Evolutionary conservation across 495 filamentous ascomycete species (phyloP).

Genomic region (Daldinia caldariorum): DNA sequence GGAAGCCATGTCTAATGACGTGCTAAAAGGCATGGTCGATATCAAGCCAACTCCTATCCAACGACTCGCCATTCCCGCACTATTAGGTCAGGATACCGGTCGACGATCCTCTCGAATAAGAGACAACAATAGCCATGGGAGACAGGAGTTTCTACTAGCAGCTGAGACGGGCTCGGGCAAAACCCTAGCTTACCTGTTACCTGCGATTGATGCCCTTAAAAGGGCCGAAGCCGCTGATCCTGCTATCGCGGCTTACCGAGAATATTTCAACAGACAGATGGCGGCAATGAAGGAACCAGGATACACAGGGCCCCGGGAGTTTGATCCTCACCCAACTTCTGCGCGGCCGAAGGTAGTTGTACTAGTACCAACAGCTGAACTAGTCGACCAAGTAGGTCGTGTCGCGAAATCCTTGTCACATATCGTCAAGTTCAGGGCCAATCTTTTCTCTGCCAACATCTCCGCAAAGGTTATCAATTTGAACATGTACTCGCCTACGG

Average conservation of each 20-base stretch:
- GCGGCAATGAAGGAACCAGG: slow-evolving; percentile 58
- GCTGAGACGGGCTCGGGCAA: slow-evolving; percentile 98
- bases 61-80: slow-evolving; percentile 81
- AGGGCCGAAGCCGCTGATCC: slow-evolving; percentile 72
- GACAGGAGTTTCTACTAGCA: slow-evolving; percentile 83
- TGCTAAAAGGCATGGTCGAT: slow-evolving; percentile 74
- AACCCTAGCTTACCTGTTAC: slow-evolving; percentile 89
- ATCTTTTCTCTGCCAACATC: slow-evolving; percentile 78
- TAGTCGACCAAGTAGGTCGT: slow-evolving; percentile 85
- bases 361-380: slow-evolving; percentile 90
- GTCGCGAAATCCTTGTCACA: slow-evolving; percentile 86
- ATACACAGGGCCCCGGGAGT: slow-evolving; percentile 64
- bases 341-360: slow-evolving; percentile 86
- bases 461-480: slow-evolving; percentile 83
- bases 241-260: slow-evolving; percentile 61
- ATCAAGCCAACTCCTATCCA: slow-evolving; percentile 88
- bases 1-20: slow-evolving; percentile 75
- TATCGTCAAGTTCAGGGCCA: slow-evolving; percentile 80
- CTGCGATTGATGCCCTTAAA: slow-evolving; percentile 84
- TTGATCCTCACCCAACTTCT: slow-evolving; percentile 73
- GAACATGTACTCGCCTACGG: slow-evolving; percentile 79
- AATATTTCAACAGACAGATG: slow-evolving; percentile 57
- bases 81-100: slow-evolving; percentile 63
- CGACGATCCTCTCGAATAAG: slow-evolving; percentile 27
- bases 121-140: slow-evolving; percentile 47